Evolutionary conservation across 2,329 filamentous ascomycete genomes (phyloP).

Genomic region (Diplocarpon rosae): DNA sequence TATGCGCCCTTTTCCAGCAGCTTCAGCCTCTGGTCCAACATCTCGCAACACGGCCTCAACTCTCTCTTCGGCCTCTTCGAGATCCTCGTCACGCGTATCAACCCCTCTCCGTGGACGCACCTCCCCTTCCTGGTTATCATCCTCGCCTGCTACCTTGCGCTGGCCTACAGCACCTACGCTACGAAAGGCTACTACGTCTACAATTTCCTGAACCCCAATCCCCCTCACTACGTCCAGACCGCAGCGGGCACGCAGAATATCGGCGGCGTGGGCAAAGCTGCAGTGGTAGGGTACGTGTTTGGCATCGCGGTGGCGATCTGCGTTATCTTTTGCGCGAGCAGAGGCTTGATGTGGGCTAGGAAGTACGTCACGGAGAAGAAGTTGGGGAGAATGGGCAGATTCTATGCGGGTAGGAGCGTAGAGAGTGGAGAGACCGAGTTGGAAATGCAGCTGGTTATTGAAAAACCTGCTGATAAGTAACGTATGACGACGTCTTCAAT

Average conservation of each 20-base stretch:
- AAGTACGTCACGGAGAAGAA: conserved; percentile 32
- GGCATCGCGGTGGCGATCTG: conserved; percentile 22
- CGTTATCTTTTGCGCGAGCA: conserved; percentile 19
- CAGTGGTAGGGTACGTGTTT: conserved; percentile 20
- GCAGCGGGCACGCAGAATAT: conserved; percentile 7
- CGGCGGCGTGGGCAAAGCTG: conserved; percentile 10
- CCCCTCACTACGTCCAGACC: conserved; percentile 1
- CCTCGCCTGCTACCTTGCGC: conserved; percentile 57
- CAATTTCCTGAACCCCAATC: conserved; percentile 55
- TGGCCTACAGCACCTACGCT: conserved; percentile 63
- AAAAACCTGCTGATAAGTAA: conserved; percentile 5
- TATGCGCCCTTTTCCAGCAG: conserved; percentile 38
- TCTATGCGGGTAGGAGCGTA: conserved; percentile 21
- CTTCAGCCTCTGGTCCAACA: conserved; percentile 53
- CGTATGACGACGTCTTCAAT: too few relatives aligned
- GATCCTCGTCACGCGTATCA: conserved; percentile 55
- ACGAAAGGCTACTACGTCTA: conserved; percentile 69
- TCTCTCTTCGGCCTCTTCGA: conserved; percentile 65
- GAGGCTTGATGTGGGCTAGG: conserved; percentile 7
- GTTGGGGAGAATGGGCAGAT: conserved; percentile 31
- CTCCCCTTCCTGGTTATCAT: conserved; percentile 58
- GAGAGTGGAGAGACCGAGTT: conserved; percentile 17
- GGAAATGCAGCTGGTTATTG: conserved; percentile 20
- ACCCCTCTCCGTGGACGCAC: conserved; percentile 52
- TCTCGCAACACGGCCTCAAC: conserved; percentile 69